Evolutionary conservation across 2,329 filamentous ascomycete genomes (phyloP).

Genomic region (Ophiostoma perfectum): DNA sequence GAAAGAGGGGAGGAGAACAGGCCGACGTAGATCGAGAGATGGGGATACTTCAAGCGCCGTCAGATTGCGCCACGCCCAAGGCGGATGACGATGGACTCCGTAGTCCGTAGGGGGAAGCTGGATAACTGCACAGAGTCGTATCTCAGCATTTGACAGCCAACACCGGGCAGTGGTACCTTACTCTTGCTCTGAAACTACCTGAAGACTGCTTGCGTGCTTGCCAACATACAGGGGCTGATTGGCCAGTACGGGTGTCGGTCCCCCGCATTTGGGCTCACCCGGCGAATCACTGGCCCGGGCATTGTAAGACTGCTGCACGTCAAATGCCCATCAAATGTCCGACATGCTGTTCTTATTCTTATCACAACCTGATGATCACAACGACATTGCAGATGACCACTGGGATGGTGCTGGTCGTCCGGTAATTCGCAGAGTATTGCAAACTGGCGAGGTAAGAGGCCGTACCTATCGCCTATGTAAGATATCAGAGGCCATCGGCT

Average conservation of each 20-base stretch:
- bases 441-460: too few relatives aligned
- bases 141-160: background rate
- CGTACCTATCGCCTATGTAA: too few relatives aligned
- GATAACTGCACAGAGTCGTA: background rate
- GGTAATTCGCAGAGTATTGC: too few relatives aligned
- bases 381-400: too few relatives aligned
- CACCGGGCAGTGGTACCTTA: background rate
- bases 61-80: constrained; percentile 22
- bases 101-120: background rate
- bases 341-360: too few relatives aligned
- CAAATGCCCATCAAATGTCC: background rate
- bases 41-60: background rate
- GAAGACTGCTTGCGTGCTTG: constrained; percentile 20
- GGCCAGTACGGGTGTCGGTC: constrained; percentile 8
- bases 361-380: too few relatives aligned
- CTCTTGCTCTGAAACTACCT: background rate
- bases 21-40: background rate
- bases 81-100: constrained; percentile 21
- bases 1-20: background rate
- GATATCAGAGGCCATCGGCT: background rate
- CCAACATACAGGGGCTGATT: constrained; percentile 24
- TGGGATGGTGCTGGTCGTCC: too few relatives aligned
- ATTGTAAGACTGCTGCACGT: background rate
- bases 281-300: constrained; percentile 3
- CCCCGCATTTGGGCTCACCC: background rate